Evolutionary conservation across 306 rosid species (phyloP).

Genomic region (Glycine soja): DNA sequence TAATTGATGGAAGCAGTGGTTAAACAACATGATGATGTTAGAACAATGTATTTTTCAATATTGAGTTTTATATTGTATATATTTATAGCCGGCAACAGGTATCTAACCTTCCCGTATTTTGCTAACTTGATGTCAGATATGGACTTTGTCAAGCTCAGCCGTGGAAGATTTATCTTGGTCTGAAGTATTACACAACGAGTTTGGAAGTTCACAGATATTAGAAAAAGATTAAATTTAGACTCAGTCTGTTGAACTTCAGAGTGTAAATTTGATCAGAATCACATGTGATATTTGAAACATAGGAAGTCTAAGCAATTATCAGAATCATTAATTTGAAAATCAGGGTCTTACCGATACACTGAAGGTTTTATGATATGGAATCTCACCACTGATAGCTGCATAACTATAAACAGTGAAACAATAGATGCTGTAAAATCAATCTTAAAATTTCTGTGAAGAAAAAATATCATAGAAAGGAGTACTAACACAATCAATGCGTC

Average conservation of each 20-base stretch:
- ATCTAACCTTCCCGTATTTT: slow-evolving; percentile 74
- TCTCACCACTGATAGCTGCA: slow-evolving; percentile 77
- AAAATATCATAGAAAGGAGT: slow-evolving; percentile 26
- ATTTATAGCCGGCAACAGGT: slow-evolving; percentile 25
- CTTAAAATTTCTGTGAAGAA: slow-evolving; percentile 36
- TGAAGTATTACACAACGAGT: slow-evolving; percentile 45
- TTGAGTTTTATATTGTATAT: not conserved
- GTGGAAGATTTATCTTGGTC: slow-evolving; percentile 73
- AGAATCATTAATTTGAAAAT: slow-evolving; percentile 34
- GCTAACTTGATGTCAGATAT: slow-evolving; percentile 76
- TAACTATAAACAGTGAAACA: slow-evolving; percentile 59
- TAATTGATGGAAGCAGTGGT: slow-evolving; percentile 76
- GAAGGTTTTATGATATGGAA: slow-evolving; percentile 50
- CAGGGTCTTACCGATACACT: slow-evolving; percentile 48
- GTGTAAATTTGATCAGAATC: slow-evolving; percentile 30
- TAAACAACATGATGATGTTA: slow-evolving; percentile 46
- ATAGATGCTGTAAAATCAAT: slow-evolving; percentile 39
- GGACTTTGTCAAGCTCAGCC: slow-evolving; percentile 64
- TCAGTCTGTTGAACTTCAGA: not conserved
- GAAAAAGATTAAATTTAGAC: slow-evolving; percentile 24
- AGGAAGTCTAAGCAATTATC: not conserved
- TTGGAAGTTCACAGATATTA: slow-evolving; percentile 28
- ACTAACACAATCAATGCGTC: slow-evolving; percentile 85
- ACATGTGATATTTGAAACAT: slow-evolving; percentile 25
- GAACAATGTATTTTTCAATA: slow-evolving; percentile 31